These are phyloP conservation scores for Pleurotus sapidus DNA, from an alignment of 768 basidiomycete genomes.

Conservation along the genomic window DNA sequence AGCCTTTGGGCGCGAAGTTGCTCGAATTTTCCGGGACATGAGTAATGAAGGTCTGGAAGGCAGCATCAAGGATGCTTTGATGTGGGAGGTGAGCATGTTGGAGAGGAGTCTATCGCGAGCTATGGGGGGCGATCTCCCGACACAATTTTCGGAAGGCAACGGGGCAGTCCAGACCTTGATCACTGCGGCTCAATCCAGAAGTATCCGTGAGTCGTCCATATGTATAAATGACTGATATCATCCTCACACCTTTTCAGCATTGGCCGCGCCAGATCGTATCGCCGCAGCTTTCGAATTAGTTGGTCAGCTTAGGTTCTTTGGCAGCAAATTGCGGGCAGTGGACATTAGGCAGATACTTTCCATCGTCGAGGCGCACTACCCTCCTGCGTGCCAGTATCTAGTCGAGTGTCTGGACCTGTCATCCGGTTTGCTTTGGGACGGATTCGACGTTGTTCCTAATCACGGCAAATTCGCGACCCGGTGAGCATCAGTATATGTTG, in stretches of 20 bases:
- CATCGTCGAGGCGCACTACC: slow-evolving; percentile 38
- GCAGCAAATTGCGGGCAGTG: slow-evolving; percentile 24
- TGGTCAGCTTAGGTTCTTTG: slow-evolving; percentile 59
- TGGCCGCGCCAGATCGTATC: slow-evolving; percentile 27
- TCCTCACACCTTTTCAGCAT: slow-evolving; percentile 28
- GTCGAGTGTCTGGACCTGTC: slow-evolving; percentile 41
- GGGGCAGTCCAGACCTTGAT: slow-evolving; percentile 42
- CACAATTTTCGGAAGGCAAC: not conserved
- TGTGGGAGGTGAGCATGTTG: slow-evolving; percentile 44
- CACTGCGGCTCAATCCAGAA: slow-evolving; percentile 29
- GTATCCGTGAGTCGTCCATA: too few relatives aligned
- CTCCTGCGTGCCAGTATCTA: slow-evolving; percentile 39
- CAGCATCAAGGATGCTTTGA: slow-evolving; percentile 33
- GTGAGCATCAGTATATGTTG: slow-evolving; percentile 22
- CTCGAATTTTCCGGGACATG: slow-evolving; percentile 23
- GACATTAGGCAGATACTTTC: slow-evolving; percentile 40
- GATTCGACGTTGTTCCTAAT: slow-evolving; percentile 21
- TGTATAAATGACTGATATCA: too few relatives aligned
- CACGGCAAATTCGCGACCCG: slow-evolving; percentile 17
- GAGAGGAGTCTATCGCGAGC: slow-evolving; percentile 27
- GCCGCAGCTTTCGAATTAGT: slow-evolving; percentile 52
- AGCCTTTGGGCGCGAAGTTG: slow-evolving; percentile 31
- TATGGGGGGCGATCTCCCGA: slow-evolving; percentile 1
- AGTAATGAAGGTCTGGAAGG: not conserved
- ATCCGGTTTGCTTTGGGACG: slow-evolving; percentile 39